These are phyloP conservation scores for Meyerozyma carpophila DNA, from an alignment of 1,139 yeast genomes.

Conservation along the genomic window DNA sequence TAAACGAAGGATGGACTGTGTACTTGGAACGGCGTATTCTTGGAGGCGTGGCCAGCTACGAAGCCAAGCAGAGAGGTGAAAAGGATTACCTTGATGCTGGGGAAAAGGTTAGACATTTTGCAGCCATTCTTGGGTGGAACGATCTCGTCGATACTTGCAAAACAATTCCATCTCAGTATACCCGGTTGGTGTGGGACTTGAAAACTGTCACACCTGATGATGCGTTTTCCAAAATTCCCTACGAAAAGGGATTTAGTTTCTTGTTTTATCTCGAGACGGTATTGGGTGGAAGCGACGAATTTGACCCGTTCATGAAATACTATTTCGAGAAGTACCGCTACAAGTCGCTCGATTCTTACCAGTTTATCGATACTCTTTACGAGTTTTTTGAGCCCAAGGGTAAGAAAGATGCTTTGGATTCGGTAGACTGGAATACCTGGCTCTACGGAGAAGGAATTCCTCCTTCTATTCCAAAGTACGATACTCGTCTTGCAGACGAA, in stretches of 20 bases:
- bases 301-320: conserved; percentile 28
- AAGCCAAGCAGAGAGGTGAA: conserved; percentile 18
- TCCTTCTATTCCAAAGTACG: conserved; percentile 23
- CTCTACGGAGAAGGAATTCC: conserved; percentile 27
- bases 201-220: conserved; percentile 27
- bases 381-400: conserved; percentile 21
- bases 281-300: conserved; percentile 22
- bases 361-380: conserved; percentile 26
- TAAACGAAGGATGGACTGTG: conserved; percentile 38
- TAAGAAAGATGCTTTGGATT: conserved; percentile 14
- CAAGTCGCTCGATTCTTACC: conserved; percentile 24
- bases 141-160: conserved; percentile 20
- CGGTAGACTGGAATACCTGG: conserved; percentile 25
- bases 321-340: conserved; percentile 29
- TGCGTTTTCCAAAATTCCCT: conserved; percentile 30
- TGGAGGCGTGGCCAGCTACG: conserved; percentile 24
- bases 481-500: conserved; percentile 27
- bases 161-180: conserved; percentile 15
- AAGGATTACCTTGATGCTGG: conserved; percentile 19
- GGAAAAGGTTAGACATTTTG: conserved; percentile 27
- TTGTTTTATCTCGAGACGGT: conserved; percentile 23
- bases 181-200: conserved; percentile 27
- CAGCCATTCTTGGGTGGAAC: conserved; percentile 27
- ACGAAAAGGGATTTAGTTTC: conserved; percentile 33
- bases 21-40: conserved; percentile 32